These are phyloP conservation scores for Magnolia changhungtana DNA, from an alignment of 164 flowering plant species.

Conservation along the genomic window DNA sequence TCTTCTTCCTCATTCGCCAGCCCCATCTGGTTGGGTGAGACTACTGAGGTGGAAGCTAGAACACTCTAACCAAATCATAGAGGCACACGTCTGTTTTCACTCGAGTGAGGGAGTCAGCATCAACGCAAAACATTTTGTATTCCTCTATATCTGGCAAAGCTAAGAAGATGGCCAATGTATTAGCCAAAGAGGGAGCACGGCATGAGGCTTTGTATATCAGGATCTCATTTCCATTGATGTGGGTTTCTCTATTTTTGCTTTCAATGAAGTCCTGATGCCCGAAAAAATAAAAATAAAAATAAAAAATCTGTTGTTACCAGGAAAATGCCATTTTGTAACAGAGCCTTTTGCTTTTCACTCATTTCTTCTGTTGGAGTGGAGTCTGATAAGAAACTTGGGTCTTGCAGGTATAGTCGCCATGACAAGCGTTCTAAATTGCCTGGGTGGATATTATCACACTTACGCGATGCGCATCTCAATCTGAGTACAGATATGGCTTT, in stretches of 20 bases:
- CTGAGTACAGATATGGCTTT: conserved; percentile 99
- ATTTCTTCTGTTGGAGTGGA: background rate
- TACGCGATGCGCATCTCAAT: conserved; percentile 88
- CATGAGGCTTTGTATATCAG: background rate
- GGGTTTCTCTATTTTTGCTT: background rate
- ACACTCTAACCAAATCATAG: too few relatives aligned
- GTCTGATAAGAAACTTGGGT: background rate
- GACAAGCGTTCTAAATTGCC: conserved; percentile 97
- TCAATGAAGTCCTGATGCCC: background rate
- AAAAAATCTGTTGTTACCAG: background rate
- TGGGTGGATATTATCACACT: conserved; percentile 90
- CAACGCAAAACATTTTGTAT: background rate
- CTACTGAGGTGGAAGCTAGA: too few relatives aligned
- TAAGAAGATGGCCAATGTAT: too few relatives aligned
- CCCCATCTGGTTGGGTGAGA: too few relatives aligned
- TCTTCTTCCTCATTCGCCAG: too few relatives aligned
- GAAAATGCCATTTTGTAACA: background rate
- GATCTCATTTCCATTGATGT: background rate
- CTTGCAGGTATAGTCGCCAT: conserved; percentile 84
- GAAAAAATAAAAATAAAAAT: too few relatives aligned
- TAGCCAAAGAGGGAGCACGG: background rate
- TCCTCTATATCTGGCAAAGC: too few relatives aligned
- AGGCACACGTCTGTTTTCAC: too few relatives aligned
- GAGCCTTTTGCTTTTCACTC: background rate
- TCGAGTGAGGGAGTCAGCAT: background rate